These are phyloP conservation scores for Gossypium australe DNA, from an alignment of 345 rosid genomes.

Conservation along the genomic window DNA sequence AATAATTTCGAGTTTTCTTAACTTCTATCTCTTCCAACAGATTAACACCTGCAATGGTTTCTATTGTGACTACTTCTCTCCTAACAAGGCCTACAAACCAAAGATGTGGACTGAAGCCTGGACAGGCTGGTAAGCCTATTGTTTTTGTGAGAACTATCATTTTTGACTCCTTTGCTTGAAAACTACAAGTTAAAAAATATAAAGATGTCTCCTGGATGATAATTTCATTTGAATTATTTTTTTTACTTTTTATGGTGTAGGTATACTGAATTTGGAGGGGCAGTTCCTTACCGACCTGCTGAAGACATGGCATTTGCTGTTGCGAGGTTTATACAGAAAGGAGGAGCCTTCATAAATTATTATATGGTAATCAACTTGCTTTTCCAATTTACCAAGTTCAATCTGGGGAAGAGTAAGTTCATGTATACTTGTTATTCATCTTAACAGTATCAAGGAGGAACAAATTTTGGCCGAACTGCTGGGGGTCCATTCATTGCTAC, in stretches of 20 bases:
- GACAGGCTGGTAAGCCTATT: slow-evolving; percentile 80
- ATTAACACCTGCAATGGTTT: slow-evolving; percentile 96
- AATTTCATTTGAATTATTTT: background rate
- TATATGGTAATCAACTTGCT: slow-evolving; percentile 63
- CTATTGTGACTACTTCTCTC: slow-evolving; percentile 93
- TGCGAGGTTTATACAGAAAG: slow-evolving; percentile 93
- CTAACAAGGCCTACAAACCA: slow-evolving; percentile 91
- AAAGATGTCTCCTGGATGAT: background rate
- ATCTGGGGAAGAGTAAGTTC: slow-evolving; percentile 9
- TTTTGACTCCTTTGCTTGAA: background rate
- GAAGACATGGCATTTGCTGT: slow-evolving; percentile 97
- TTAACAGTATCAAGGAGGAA: slow-evolving; percentile 91
- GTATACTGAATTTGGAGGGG: slow-evolving; percentile 96
- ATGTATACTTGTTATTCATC: slow-evolving; percentile 20
- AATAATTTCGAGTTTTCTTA: background rate
- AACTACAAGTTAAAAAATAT: background rate
- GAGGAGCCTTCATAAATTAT: slow-evolving; percentile 90
- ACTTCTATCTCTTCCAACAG: slow-evolving; percentile 32
- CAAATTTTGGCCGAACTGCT: slow-evolving; percentile 97
- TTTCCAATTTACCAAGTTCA: slow-evolving; percentile 7
- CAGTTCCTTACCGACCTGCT: slow-evolving; percentile 85
- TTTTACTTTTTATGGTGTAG: slow-evolving; percentile 24
- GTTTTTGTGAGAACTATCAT: background rate
- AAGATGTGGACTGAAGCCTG: slow-evolving; percentile 99
- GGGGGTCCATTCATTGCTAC: slow-evolving; percentile 99